These are phyloP conservation scores for Termitomyces sp. DNA, from an alignment of 768 basidiomycete genomes.

Conservation along the genomic window DNA sequence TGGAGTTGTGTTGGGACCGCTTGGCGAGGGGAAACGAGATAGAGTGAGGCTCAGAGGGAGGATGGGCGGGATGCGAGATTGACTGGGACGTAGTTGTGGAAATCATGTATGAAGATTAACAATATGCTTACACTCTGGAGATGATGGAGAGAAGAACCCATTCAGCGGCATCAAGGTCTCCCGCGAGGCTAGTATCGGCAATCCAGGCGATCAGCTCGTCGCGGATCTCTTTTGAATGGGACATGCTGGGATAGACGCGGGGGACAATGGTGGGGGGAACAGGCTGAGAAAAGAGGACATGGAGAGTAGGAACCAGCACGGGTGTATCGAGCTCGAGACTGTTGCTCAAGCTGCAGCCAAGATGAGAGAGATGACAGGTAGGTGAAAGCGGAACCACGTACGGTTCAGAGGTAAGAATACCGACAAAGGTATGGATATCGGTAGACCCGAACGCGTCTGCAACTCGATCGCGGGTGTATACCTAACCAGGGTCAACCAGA, in stretches of 20 bases:
- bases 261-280: constrained; percentile 36
- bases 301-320: constrained; percentile 55
- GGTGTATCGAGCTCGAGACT: constrained; percentile 34
- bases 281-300: constrained; percentile 53
- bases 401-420: constrained; percentile 66
- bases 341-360: constrained; percentile 27
- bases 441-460: constrained; percentile 50
- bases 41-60: constrained; percentile 64
- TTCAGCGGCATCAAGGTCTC: constrained; percentile 66
- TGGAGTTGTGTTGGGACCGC: constrained; percentile 28
- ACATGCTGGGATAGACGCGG: constrained; percentile 28
- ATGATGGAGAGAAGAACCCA: constrained; percentile 64
- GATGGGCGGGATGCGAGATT: constrained; percentile 62
- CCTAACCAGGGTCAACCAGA: constrained; percentile 27
- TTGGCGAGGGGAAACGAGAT: constrained; percentile 48
- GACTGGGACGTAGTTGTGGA: constrained; percentile 31
- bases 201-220: constrained; percentile 68
- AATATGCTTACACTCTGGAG: constrained; percentile 53
- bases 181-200: constrained; percentile 61
- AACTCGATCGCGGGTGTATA: constrained; percentile 46
- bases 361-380: constrained; percentile 9
- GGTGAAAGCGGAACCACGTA: constrained; percentile 28
- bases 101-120: not conserved
- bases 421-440: constrained; percentile 65
- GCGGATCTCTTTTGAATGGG: constrained; percentile 26